phyloP scores from a whole-genome alignment of 1,284 basidiomycete genomes.

The Leccinum pachyderme region DNA sequence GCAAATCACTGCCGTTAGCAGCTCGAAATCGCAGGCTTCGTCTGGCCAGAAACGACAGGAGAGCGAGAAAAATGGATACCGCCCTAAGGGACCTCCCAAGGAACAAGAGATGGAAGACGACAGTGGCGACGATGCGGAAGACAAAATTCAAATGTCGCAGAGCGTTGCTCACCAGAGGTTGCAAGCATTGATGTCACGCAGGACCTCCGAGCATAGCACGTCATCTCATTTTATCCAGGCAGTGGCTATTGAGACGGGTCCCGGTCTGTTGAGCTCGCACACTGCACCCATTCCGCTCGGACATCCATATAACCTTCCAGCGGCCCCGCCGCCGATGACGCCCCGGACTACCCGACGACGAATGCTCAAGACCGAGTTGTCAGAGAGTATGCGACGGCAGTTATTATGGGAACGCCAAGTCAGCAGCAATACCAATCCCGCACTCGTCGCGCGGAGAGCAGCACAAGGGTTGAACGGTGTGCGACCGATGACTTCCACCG shows the following conservation, averaged over 20 bases:
- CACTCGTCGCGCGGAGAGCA: conserved; percentile 37
- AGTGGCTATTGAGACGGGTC: conserved; percentile 11
- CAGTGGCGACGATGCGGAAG: conserved; percentile 52
- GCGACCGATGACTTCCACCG: conserved; percentile 42
- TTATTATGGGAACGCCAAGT: conserved; percentile 83
- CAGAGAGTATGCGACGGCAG: conserved; percentile 80
- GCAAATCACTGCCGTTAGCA: conserved; percentile 48
- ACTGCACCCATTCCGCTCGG: conserved; percentile 57
- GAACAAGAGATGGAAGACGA: conserved; percentile 71
- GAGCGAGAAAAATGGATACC: conserved; percentile 41
- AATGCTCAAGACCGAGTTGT: conserved; percentile 84
- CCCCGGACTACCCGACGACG: conserved; percentile 81
- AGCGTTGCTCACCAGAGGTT: conserved; percentile 64
- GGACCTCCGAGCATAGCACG: conserved; percentile 29
- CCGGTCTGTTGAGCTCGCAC: conserved; percentile 13
- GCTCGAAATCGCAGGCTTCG: conserved; percentile 23
- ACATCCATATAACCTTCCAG: conserved; percentile 74
- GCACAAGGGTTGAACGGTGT: conserved; percentile 36
- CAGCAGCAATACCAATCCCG: conserved; percentile 49
- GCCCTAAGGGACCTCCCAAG: conserved; percentile 63
- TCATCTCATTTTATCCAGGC: conserved; percentile 20
- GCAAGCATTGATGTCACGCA: conserved; percentile 47
- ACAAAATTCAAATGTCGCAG: conserved; percentile 52
- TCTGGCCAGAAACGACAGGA: conserved; percentile 16
- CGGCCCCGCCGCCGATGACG: conserved; percentile 68